Evolutionary conservation across 169 alveolate genomes (phyloP).

Genomic region (Pseudocohnilembus persalinus): DNA sequence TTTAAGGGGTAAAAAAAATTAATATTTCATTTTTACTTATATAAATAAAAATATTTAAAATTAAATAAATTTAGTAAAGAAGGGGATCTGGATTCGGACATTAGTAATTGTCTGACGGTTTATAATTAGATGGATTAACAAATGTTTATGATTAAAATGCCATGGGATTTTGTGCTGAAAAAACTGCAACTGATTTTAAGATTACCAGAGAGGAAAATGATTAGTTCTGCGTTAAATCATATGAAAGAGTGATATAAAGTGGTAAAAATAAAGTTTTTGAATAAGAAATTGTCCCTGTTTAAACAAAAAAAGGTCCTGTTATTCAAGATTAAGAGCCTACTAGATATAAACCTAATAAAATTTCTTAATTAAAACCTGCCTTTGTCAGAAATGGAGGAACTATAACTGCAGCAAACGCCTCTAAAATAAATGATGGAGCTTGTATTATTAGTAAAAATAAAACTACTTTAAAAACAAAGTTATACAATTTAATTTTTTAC

Average conservation of each 20-base stretch:
- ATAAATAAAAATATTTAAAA: not conserved
- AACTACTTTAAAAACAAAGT: not conserved
- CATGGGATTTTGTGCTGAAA: conserved; percentile 90
- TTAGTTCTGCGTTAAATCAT: conserved; percentile 77
- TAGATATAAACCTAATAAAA: conserved; percentile 69
- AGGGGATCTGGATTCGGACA: conserved; percentile 60
- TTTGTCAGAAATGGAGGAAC: conserved; percentile 84
- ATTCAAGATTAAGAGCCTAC: conserved; percentile 78
- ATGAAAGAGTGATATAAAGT: conserved; percentile 49
- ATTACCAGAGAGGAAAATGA: conserved; percentile 88
- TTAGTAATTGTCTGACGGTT: conserved; percentile 65
- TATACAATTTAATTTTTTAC: not conserved
- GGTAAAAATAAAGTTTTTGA: conserved; percentile 37
- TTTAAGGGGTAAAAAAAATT: conserved; percentile 2
- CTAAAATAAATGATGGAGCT: conserved; percentile 92
- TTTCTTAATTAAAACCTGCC: conserved; percentile 80
- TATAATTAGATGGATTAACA: conserved; percentile 80
- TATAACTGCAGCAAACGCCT: conserved; percentile 92
- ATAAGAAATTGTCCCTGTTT: conserved; percentile 39
- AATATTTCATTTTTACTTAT: not conserved
- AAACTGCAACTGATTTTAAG: conserved; percentile 68
- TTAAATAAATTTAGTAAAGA: not conserved
- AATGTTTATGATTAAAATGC: conserved; percentile 73
- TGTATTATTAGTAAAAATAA: conserved; percentile 65
- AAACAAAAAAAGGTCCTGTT: too few relatives aligned